Conservation (phyloP, 495 filamentous ascomycete genomes). For the Trichoderma virens region DNA sequence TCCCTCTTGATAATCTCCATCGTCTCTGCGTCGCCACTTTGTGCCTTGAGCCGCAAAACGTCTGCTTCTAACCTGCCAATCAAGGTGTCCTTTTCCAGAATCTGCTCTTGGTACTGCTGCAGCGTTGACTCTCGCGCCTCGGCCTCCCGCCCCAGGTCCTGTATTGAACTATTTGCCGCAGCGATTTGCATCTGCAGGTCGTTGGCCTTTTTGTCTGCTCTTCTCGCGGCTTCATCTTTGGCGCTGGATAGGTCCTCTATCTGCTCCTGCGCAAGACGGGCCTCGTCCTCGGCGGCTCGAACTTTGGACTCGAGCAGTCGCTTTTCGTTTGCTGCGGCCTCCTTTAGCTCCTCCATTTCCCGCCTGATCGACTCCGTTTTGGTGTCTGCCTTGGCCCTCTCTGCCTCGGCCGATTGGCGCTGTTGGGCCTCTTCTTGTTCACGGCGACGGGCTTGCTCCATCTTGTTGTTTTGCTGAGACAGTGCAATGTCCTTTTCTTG, state of each 20-base stretch:
- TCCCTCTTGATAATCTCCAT: conserved; percentile 76
- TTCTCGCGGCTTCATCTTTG: conserved; percentile 60
- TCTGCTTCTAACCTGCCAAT: conserved; percentile 72
- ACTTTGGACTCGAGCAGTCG: conserved; percentile 62
- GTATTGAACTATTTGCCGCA: conserved; percentile 56
- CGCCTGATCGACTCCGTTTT: conserved; percentile 64
- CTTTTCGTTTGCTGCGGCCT: conserved; percentile 54
- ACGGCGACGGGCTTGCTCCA: conserved; percentile 64
- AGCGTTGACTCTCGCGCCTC: conserved; percentile 54
- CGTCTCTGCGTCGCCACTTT: conserved; percentile 77
- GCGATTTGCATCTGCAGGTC: conserved; percentile 66
- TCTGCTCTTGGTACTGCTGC: conserved; percentile 55
- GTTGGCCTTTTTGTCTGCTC: conserved; percentile 57
- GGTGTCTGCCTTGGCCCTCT: conserved; percentile 56
- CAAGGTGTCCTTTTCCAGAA: conserved; percentile 60
- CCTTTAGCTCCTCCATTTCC: conserved; percentile 47
- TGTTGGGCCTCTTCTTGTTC: conserved; percentile 78
- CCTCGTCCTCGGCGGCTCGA: conserved; percentile 64
- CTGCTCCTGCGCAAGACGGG: conserved; percentile 64
- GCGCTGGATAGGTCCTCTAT: conserved; percentile 66
- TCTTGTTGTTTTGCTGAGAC: conserved; percentile 72
- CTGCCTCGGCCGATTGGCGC: conserved; percentile 65
- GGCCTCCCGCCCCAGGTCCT: conserved; percentile 66
- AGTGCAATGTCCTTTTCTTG: conserved; percentile 76
- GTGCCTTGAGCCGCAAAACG: conserved; percentile 70